Evolutionary conservation across 1,284 basidiomycete genomes (phyloP).

Genomic region (Rhodofomes roseus): DNA sequence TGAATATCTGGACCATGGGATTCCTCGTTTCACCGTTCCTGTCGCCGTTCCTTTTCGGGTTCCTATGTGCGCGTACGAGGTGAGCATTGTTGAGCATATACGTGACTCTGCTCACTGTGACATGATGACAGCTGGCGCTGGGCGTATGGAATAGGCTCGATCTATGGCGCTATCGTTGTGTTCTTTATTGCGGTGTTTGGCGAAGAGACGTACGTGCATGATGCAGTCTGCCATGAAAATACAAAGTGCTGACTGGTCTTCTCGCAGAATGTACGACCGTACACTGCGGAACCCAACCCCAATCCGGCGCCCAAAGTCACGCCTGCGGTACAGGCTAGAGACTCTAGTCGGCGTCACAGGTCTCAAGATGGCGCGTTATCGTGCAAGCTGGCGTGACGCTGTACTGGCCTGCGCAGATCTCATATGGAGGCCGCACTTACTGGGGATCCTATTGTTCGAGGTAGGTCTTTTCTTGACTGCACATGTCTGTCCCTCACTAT

Average conservation of each 20-base stretch:
- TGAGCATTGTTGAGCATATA: conserved; percentile 16
- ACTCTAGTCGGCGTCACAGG: conserved; percentile 68
- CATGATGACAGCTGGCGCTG: conserved; percentile 55
- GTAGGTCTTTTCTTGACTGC: conserved; percentile 22
- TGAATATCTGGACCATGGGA: conserved; percentile 73
- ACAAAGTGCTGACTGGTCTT: background rate
- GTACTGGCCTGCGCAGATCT: conserved; percentile 47
- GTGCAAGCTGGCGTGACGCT: conserved; percentile 49
- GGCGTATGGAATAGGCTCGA: conserved; percentile 66
- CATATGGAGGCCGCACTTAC: conserved; percentile 61
- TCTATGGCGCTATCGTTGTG: conserved; percentile 57
- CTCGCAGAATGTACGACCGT: conserved; percentile 62
- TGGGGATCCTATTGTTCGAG: conserved; percentile 55
- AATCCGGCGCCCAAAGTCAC: conserved; percentile 34
- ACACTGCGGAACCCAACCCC: conserved; percentile 43
- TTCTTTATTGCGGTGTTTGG: conserved; percentile 52
- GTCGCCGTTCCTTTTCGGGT: conserved; percentile 68
- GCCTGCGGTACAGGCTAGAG: conserved; percentile 56
- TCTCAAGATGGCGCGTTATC: conserved; percentile 54
- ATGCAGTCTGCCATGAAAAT: background rate
- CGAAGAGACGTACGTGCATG: conserved; percentile 56
- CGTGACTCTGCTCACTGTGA: background rate
- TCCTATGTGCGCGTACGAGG: conserved; percentile 58
- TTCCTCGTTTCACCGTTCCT: conserved; percentile 65
- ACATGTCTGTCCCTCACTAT: background rate